Conservation (phyloP, 2,329 filamentous ascomycete genomes). For the Chrysoporthe austroafricana region DNA sequence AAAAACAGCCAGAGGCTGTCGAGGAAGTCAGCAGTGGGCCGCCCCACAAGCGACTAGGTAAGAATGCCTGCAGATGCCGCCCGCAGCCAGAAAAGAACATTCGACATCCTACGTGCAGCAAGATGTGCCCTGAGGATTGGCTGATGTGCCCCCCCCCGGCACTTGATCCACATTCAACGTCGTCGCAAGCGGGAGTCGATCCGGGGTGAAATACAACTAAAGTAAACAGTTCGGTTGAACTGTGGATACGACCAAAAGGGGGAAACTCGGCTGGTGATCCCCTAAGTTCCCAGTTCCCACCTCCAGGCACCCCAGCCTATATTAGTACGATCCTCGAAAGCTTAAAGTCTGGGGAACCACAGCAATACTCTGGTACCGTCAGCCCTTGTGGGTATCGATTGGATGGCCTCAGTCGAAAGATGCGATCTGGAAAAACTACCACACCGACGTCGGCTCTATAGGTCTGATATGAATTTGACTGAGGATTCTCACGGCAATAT, state of each 20-base stretch:
- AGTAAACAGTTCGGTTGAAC: not conserved
- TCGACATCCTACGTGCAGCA: not conserved
- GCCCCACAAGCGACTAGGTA: not conserved
- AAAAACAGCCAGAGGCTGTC: not conserved
- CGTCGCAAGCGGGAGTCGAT: not conserved
- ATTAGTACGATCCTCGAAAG: not conserved
- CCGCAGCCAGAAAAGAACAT: not conserved
- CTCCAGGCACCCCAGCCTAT: not conserved
- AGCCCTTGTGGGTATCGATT: not conserved
- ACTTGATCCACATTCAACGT: not conserved
- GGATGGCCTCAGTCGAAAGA: not conserved
- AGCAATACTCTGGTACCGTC: not conserved
- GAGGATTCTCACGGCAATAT: not conserved
- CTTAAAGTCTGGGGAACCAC: not conserved
- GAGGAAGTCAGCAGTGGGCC: not conserved
- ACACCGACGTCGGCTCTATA: not conserved
- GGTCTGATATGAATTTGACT: not conserved
- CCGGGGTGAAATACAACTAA: not conserved
- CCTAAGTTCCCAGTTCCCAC: not conserved
- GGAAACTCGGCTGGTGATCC: conserved; percentile 1
- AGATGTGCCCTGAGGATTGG: not conserved
- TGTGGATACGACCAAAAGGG: conserved; percentile 4
- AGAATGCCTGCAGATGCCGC: not conserved
- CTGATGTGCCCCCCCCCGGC: not conserved
- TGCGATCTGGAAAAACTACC: not conserved